phyloP scores from a whole-genome alignment of 352 stramenopile species.

The Nothophytophthora sp. region DNA sequence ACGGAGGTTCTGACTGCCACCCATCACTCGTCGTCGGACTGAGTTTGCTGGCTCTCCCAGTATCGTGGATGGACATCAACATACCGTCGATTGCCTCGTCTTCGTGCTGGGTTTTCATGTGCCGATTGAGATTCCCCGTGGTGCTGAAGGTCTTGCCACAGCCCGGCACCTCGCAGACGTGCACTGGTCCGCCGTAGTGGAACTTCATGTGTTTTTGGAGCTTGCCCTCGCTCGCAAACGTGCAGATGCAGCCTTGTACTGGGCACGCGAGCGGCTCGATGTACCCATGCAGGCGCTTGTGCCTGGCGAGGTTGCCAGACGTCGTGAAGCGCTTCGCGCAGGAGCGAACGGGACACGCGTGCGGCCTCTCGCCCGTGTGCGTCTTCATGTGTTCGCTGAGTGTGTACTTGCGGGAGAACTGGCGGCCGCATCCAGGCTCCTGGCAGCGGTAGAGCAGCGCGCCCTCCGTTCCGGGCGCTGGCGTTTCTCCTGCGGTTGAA shows the following conservation, averaged over 20 bases:
- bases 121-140: slow-evolving; percentile 21
- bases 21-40: slow-evolving; percentile 24
- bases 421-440: slow-evolving; percentile 21
- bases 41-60: slow-evolving; percentile 8
- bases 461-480: slow-evolving; percentile 2
- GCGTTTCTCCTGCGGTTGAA: background rate
- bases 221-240: slow-evolving; percentile 2
- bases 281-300: slow-evolving; percentile 25
- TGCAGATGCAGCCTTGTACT: slow-evolving; percentile 8
- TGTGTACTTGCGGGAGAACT: slow-evolving; percentile 26
- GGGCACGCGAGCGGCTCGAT: slow-evolving; percentile 12
- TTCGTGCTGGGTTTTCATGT: slow-evolving; percentile 15
- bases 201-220: slow-evolving; percentile 26
- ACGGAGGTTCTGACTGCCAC: slow-evolving; percentile 6
- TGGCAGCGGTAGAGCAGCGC: slow-evolving; percentile 26
- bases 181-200: slow-evolving; percentile 17
- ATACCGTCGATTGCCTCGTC: background rate
- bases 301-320: slow-evolving; percentile 31
- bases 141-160: slow-evolving; percentile 31
- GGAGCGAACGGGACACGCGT: slow-evolving; percentile 22
- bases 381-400: slow-evolving; percentile 32
- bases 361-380: slow-evolving; percentile 19
- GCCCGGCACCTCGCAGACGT: slow-evolving; percentile 13
- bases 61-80: background rate
- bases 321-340: slow-evolving; percentile 40